Conservation (phyloP, 2,329 filamentous ascomycete genomes). For the Metarhizium humberi region DNA sequence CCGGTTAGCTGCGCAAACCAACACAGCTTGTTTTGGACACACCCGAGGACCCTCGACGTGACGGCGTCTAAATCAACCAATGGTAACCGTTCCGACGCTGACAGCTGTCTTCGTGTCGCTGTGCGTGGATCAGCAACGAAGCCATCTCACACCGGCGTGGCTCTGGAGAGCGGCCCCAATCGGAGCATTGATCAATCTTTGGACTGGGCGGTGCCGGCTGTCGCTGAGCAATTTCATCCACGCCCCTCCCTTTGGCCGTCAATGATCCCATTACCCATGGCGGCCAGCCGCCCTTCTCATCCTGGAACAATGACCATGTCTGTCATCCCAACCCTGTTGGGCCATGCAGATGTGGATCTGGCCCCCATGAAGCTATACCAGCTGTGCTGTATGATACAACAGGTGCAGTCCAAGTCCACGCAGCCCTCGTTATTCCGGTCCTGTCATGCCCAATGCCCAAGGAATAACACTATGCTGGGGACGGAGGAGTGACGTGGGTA, state of each 20-base stretch:
- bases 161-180: background rate
- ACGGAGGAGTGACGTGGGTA: background rate
- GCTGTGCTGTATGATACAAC: background rate
- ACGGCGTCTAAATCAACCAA: conserved; percentile 1
- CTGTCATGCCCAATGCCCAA: background rate
- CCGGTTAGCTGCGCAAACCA: background rate
- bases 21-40: background rate
- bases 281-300: background rate
- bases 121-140: background rate
- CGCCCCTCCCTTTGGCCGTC: background rate
- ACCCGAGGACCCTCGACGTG: background rate
- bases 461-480: background rate
- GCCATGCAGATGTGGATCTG: background rate
- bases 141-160: background rate
- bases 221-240: background rate
- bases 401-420: background rate
- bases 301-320: background rate
- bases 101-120: background rate
- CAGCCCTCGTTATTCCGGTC: background rate
- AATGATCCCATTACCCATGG: background rate
- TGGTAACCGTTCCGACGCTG: background rate
- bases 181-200: background rate
- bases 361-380: background rate
- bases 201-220: background rate
- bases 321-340: background rate